Conservation (phyloP, 106 monocot species). For the Xerophyta viscosa region DNA sequence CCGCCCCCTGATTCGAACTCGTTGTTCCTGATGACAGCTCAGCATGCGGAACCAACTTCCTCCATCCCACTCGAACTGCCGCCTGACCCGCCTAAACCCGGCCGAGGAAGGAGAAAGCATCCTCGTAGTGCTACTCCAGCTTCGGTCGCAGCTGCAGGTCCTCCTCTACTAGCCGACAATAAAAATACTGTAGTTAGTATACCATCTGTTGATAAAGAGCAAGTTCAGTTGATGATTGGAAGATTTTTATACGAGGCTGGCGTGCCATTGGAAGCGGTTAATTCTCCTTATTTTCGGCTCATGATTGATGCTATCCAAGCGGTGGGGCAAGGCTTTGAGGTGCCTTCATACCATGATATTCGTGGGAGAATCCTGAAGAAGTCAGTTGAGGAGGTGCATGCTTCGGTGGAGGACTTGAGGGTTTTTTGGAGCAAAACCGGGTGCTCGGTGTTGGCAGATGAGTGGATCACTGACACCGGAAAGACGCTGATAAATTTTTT, state of each 20-base stretch:
- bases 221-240: constrained; percentile 56
- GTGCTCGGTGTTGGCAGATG: constrained; percentile 84
- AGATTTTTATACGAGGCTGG: constrained; percentile 74
- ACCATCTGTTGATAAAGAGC: constrained; percentile 29
- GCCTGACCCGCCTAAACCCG: no score
- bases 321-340: constrained; percentile 37
- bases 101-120: no score
- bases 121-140: no score
- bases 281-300: constrained; percentile 64
- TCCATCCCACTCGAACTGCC: no score
- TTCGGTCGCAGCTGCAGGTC: no score
- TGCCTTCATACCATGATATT: constrained; percentile 62
- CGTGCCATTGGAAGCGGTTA: constrained; percentile 60
- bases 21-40: no score
- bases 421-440: constrained; percentile 71
- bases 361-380: constrained; percentile 61
- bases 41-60: no score
- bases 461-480: constrained; percentile 48
- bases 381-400: constrained; percentile 45
- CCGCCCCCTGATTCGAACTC: no score
- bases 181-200: no score
- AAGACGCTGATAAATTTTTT: constrained; percentile 69
- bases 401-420: constrained; percentile 35
- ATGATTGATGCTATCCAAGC: constrained; percentile 78
- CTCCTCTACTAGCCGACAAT: no score